These are phyloP conservation scores for Phytophthora tubulina DNA, from an alignment of 352 stramenopile genomes.

Conservation along the genomic window DNA sequence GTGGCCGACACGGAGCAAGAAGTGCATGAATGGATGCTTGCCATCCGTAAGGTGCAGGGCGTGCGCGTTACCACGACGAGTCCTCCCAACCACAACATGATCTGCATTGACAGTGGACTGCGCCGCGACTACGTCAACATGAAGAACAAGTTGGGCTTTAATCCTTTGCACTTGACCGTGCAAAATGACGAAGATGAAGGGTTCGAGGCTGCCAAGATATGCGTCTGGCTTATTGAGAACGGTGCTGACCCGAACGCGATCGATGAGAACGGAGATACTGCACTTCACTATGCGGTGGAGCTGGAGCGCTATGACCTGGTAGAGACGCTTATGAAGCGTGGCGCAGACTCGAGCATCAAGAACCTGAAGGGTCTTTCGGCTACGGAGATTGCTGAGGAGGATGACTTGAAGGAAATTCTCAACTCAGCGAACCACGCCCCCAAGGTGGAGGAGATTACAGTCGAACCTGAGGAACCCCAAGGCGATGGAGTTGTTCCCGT, in stretches of 20 bases:
- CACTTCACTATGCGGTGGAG: constrained; percentile 88
- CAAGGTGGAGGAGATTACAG: constrained; percentile 42
- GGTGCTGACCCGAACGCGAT: constrained; percentile 80
- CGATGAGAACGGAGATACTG: constrained; percentile 86
- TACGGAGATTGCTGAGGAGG: constrained; percentile 77
- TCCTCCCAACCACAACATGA: constrained; percentile 89
- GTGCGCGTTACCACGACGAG: constrained; percentile 80
- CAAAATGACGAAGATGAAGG: constrained; percentile 92
- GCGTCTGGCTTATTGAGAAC: constrained; percentile 91
- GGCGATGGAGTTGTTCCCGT: constrained; percentile 28
- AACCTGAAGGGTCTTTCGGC: constrained; percentile 79
- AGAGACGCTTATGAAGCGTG: constrained; percentile 89
- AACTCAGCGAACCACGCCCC: constrained; percentile 56
- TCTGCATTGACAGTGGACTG: constrained; percentile 86
- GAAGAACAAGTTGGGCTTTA: constrained; percentile 89
- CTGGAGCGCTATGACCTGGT: constrained; percentile 84
- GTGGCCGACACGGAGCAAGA: constrained; percentile 85
- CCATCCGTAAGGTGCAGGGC: constrained; percentile 85
- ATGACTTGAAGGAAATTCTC: constrained; percentile 84
- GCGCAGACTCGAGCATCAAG: constrained; percentile 75
- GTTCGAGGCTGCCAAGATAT: constrained; percentile 89
- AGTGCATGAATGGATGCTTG: constrained; percentile 90
- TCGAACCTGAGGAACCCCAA: constrained; percentile 36
- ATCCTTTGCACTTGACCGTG: constrained; percentile 79
- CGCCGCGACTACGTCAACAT: constrained; percentile 89